Base-by-base conservation (phyloP, 371 early-diverging fungal species). In the Chytridium lagenaria region DNA sequence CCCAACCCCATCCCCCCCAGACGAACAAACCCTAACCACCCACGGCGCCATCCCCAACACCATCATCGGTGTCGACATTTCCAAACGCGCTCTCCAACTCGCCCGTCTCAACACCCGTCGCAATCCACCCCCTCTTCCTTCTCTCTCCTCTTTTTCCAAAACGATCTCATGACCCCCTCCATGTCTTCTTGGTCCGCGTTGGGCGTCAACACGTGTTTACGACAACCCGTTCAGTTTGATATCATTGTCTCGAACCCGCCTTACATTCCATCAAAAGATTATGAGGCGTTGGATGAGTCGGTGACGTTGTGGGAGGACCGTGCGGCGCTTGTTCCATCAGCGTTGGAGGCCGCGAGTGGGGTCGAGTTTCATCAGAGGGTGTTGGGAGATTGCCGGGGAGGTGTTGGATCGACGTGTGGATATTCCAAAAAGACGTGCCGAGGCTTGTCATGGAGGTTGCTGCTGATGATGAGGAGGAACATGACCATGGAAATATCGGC, bases 221-320 rank as follows among this genome's bases (percentile, higher is more conserved):
- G 61, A 7, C 61, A 61, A 61, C 61, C 61, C 36, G 61, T 61
- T 10, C 3, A 37, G 36, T 87, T 84, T 69, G 87, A 95, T 72
- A 49, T 95, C 51, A 81, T 97, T 23, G 89, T 94, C 0, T 86
- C 93, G 50, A 97, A 97, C 77, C 98, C 98, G 26, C 98, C 98
- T 0, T 96, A 97, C 72, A 87, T 97, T n/a, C 85, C 95, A 0
- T 78, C 77, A 1, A 75, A 81, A 0, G 95, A 96, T 66, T 93
- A 92, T 67, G 72, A 72, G 0, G 59, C 59, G 0, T 78, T 96
- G 23, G 92, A 89, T 15, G 83, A 88, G 0, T 89, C 89, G 59
- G 95, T 97, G 2, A 86, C 85, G 36, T 81, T 88, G 1, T 96
- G 95, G 94, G 98, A 97, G 76, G 96, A 96, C 78, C 76, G 70